Evolutionary conservation across 768 basidiomycete genomes (phyloP), one percentile per base, ranked within the genome.

Genomic region (Royoungia palumana): DNA sequence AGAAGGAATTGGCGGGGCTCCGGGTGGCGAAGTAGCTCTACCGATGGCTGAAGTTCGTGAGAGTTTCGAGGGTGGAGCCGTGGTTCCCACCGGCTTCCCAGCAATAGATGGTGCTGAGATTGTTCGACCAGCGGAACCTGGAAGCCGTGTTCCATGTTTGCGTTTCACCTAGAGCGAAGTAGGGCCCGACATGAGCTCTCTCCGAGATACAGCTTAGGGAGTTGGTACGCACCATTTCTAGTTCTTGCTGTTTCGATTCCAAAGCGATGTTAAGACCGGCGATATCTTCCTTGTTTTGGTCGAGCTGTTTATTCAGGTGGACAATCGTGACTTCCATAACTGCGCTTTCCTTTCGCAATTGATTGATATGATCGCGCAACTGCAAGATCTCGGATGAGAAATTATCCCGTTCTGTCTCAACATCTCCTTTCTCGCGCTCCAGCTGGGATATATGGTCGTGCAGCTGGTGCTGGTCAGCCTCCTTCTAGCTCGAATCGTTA

Each of bases 161-260:
- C 87, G 76, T 64, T 90, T 90, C 32, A 85, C 68, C 85, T 86
- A 57, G 28, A 44, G 35, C 20, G n/a, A 32, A 21, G 59, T 8
- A 27, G 28, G 13, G 28, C 28, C 20, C 35, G 39, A 34, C 24
- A 16, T 51, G 2, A 62, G 12, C 14, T 6, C 50, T 5, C 50
- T 12, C 30, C 20, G 21, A 24, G n/a, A 30, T 13, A 11, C 9
- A 20, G 16, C n/a, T 12, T n/a, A 9, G 10, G 25, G 34, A 13
- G 35, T 58, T 47, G 17, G 24, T 36, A 75, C 81, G 45, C 50
- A 96, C 94, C 66, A 94, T 63, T 63, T 95, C 92, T 34, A 96
- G 71, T 65, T 95, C 94, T 65, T 94, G 92, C 60, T 96, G 94
- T 69, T 96, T 96, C 21, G 91, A 85, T 67, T 94, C 91, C 46